phyloP scores from a whole-genome alignment of 257 asterid genomes.

The Solanum dulcamara region DNA sequence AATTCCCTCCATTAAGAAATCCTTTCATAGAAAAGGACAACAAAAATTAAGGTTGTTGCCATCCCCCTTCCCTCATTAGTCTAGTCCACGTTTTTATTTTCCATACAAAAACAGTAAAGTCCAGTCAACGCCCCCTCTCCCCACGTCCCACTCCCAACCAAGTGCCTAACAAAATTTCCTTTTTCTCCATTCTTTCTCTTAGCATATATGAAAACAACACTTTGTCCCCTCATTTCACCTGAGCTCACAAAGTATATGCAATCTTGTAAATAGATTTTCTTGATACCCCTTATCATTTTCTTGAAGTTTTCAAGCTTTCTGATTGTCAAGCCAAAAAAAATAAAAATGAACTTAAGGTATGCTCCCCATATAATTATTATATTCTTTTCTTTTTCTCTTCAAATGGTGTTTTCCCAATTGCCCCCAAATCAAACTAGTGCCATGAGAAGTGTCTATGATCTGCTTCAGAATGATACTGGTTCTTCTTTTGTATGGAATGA shows the following conservation, averaged over 20 bases:
- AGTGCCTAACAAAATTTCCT: background rate
- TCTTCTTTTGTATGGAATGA: constrained; percentile 29
- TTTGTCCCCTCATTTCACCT: background rate
- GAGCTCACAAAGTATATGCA: background rate
- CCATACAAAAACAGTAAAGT: background rate
- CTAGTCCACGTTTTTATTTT: background rate
- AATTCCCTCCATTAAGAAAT: background rate
- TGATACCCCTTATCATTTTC: background rate
- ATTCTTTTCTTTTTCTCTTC: constrained; percentile 5
- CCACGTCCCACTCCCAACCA: background rate
- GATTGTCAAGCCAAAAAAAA: background rate
- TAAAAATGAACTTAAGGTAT: background rate
- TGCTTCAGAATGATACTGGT: constrained; percentile 19
- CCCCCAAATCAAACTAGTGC: constrained; percentile 29
- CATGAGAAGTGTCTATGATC: constrained; percentile 28
- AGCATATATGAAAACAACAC: background rate
- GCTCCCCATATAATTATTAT: background rate
- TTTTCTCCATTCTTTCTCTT: background rate
- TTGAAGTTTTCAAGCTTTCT: background rate
- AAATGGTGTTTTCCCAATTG: constrained; percentile 27
- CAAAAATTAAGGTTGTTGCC: background rate
- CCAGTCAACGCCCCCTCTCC: background rate
- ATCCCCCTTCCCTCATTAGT: background rate
- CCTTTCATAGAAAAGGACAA: background rate
- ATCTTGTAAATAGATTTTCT: background rate